Percentiles rank a stretch among this genome's conserved stretches.
Conservation (phyloP, 495 filamentous ascomycete species). For the Penicillium desertorum region DNA sequence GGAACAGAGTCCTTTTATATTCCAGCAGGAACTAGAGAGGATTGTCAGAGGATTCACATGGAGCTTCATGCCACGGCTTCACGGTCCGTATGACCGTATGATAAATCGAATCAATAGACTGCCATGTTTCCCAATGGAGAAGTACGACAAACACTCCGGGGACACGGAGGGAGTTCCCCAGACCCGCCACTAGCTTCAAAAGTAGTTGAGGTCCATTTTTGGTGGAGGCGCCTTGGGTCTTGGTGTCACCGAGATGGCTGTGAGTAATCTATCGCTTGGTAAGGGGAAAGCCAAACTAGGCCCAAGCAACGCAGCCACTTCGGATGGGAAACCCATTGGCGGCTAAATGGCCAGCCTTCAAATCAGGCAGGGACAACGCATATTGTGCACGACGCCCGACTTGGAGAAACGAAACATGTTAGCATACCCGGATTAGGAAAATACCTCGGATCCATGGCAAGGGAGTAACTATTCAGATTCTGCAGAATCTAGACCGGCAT, state of each 20-base stretch:
- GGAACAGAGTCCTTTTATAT: constrained; percentile 13
- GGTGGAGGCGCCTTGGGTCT: constrained; percentile 4
- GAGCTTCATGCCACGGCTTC: constrained; percentile 10
- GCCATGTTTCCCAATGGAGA: constrained; percentile 21
- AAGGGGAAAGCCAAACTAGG: not conserved
- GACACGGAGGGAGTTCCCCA: constrained; percentile 28
- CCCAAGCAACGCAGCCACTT: not conserved
- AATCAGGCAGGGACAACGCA: not conserved
- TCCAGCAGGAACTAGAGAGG: not conserved
- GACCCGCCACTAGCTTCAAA: constrained; percentile 1
- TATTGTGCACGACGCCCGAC: not conserved
- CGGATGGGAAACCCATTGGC: constrained; percentile 6
- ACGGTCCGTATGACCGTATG: constrained; percentile 22
- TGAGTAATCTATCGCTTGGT: constrained; percentile 2
- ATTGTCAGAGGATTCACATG: not conserved
- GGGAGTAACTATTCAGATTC: constrained; percentile 13
- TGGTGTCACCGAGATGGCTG: constrained; percentile 1
- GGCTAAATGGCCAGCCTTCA: constrained; percentile 12
- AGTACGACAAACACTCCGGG: constrained; percentile 19
- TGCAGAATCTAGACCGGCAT: constrained; percentile 9
- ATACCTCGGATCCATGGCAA: constrained; percentile 19
- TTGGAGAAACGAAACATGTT: not conserved
- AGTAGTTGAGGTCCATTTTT: constrained; percentile 7
- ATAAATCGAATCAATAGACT: not conserved
- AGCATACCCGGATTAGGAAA: constrained; percentile 7